These are phyloP conservation scores for Excoecaria cochinchinensis DNA, from an alignment of 345 rosid species.

Conservation along the genomic window DNA sequence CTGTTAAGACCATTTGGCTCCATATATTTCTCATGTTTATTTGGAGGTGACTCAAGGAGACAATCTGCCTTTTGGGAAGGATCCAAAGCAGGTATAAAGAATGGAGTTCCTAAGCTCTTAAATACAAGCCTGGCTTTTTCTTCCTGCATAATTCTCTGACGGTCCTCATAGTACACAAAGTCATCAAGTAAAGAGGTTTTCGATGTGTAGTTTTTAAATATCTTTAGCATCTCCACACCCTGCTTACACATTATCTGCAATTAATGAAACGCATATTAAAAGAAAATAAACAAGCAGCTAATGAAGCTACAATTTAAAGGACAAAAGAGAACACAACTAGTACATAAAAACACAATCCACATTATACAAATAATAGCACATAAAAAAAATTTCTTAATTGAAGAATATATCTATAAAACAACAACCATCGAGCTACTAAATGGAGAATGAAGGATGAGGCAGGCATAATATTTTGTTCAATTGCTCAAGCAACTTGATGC, in stretches of 20 bases:
- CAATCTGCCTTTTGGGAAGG: conserved; percentile 34
- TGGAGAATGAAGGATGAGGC: neutral
- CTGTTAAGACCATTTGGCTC: conserved; percentile 19
- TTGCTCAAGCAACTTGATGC: neutral
- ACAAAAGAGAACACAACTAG: neutral
- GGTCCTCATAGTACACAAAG: conserved; percentile 76
- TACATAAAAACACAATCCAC: neutral
- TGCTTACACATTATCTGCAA: conserved; percentile 71
- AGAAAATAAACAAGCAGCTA: neutral
- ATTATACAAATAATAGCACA: neutral
- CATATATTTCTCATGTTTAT: conserved; percentile 23
- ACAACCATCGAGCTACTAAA: neutral
- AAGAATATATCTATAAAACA: neutral
- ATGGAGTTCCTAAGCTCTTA: conserved; percentile 47
- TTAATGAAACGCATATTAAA: neutral
- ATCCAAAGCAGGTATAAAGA: conserved; percentile 40
- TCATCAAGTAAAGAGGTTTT: conserved; percentile 81
- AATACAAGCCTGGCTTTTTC: conserved; percentile 55
- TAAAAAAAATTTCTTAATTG: neutral
- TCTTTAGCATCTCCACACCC: conserved; percentile 77
- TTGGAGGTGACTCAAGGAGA: conserved; percentile 19
- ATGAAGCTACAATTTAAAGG: neutral
- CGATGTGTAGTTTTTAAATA: conserved; percentile 56
- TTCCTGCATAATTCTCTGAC: conserved; percentile 76
- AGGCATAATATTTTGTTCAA: neutral